Evolutionary conservation across 192 early-diverging fungal species (phyloP).

Genomic region (Pilaira anomala): DNA sequence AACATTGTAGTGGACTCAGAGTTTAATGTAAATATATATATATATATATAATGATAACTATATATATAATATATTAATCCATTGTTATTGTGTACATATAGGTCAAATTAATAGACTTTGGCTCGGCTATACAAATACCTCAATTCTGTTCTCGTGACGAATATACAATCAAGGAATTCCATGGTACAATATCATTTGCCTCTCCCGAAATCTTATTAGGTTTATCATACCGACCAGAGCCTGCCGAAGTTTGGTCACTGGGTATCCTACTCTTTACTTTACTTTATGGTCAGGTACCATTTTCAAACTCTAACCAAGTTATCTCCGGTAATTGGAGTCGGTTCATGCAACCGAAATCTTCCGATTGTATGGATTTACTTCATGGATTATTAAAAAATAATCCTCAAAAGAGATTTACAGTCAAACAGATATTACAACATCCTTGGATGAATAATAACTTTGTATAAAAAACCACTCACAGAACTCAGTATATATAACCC

Average conservation of each 20-base stretch:
- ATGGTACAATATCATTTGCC: slow-evolving; percentile 52
- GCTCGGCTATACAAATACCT: slow-evolving; percentile 42
- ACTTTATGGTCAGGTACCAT: slow-evolving; percentile 58
- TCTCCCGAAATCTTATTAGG: slow-evolving; percentile 65
- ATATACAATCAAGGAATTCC: slow-evolving; percentile 40
- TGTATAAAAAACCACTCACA: no score
- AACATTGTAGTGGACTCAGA: slow-evolving; percentile 48
- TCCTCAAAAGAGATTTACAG: slow-evolving; percentile 45
- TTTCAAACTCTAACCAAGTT: slow-evolving; percentile 42
- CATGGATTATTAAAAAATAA: slow-evolving; percentile 57
- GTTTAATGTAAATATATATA: slow-evolving; percentile 14
- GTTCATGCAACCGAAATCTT: slow-evolving; percentile 34
- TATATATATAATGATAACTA: not conserved
- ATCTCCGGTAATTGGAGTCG: slow-evolving; percentile 37
- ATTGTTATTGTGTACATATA: not conserved
- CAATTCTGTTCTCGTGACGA: slow-evolving; percentile 18
- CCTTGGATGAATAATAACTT: slow-evolving; percentile 37
- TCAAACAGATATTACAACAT: slow-evolving; percentile 49
- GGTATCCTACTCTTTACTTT: slow-evolving; percentile 62
- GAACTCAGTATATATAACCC: no score
- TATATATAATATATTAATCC: not conserved
- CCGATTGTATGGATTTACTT: slow-evolving; percentile 50
- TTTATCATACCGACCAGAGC: slow-evolving; percentile 55
- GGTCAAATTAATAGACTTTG: slow-evolving; percentile 68
- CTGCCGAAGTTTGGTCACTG: slow-evolving; percentile 70